Percentiles rank a stretch among this genome's conserved stretches.
These are phyloP conservation scores for Posidonia oceanica DNA, from an alignment of 116 monocot species.

Conservation along the genomic window DNA sequence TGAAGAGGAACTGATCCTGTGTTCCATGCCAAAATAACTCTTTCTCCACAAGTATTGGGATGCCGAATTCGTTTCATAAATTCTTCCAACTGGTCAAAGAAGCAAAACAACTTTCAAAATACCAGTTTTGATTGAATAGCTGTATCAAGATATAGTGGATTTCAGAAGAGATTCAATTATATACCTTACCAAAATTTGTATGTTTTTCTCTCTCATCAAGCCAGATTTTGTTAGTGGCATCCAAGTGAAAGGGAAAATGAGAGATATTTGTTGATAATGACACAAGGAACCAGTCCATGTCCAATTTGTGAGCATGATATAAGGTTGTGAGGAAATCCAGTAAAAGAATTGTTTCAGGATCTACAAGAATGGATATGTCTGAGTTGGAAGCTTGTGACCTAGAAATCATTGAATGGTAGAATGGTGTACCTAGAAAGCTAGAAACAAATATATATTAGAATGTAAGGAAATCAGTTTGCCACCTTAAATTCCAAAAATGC, in stretches of 20 bases:
- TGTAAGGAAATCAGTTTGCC: background rate
- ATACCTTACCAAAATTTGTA: constrained; percentile 57
- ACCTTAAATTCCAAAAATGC: background rate
- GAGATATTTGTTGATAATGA: constrained; percentile 31
- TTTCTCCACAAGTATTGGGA: constrained; percentile 22
- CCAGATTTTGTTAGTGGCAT: constrained; percentile 32
- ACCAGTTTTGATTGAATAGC: no score
- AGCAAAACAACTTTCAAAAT: background rate
- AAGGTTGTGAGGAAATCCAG: constrained; percentile 43
- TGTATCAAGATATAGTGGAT: no score
- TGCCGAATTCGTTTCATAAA: constrained; percentile 17
- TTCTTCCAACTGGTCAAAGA: constrained; percentile 47
- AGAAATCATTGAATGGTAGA: constrained; percentile 83
- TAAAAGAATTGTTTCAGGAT: constrained; percentile 71
- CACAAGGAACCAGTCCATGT: constrained; percentile 71
- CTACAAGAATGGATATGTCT: constrained; percentile 63
- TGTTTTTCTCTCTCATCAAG: constrained; percentile 27
- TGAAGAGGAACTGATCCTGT: constrained; percentile 33
- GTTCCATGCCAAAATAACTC: constrained; percentile 75
- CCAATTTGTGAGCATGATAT: constrained; percentile 35
- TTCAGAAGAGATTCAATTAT: background rate
- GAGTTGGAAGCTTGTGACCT: constrained; percentile 52
- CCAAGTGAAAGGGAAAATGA: constrained; percentile 41
- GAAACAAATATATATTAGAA: constrained; percentile 5
- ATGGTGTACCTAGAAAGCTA: constrained; percentile 84